A percentile compares a stretch with the other conserved stretches of the same genome.
These are phyloP conservation scores for Erigeron philadelphicus DNA, from an alignment of 140 eudicot genomes.

Conservation along the genomic window DNA sequence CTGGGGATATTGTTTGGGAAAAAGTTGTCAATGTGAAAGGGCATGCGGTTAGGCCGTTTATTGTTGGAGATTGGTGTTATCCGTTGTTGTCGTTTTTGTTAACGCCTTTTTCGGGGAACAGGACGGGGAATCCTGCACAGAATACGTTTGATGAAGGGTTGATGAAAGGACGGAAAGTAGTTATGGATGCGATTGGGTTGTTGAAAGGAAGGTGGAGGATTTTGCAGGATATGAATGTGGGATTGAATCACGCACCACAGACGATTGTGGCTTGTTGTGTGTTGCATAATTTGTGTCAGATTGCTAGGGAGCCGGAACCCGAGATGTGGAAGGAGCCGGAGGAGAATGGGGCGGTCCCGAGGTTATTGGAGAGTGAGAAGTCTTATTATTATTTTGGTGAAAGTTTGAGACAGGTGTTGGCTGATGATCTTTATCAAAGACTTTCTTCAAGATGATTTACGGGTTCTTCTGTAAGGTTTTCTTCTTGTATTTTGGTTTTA, in stretches of 20 bases:
- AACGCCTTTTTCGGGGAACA: conserved; percentile 65
- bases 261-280: conserved; percentile 95
- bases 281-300: conserved; percentile 92
- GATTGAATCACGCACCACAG: conserved; percentile 84
- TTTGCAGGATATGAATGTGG: conserved; percentile 88
- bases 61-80: conserved; percentile 89
- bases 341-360: conserved; percentile 62
- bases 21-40: conserved; percentile 78
- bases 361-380: conserved; percentile 82
- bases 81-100: conserved; percentile 83
- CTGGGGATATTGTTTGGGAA: conserved; percentile 90
- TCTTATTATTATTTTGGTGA: conserved; percentile 70
- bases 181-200: conserved; percentile 80
- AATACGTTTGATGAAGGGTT: conserved; percentile 74
- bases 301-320: conserved; percentile 97
- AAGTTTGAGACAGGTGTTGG: conserved; percentile 75
- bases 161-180: conserved; percentile 75
- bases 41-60: conserved; percentile 76
- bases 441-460: conserved; percentile 71
- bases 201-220: conserved; percentile 96
- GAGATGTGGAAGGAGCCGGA: conserved; percentile 88
- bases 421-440: conserved; percentile 93
- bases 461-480: conserved; percentile 5
- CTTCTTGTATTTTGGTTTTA: conserved; percentile 4
- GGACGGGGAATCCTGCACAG: conserved; percentile 80